Evolutionary conservation across 257 asterid genomes (phyloP), one percentile per base, ranked within the genome.

Genomic region (Misopates orontium): DNA sequence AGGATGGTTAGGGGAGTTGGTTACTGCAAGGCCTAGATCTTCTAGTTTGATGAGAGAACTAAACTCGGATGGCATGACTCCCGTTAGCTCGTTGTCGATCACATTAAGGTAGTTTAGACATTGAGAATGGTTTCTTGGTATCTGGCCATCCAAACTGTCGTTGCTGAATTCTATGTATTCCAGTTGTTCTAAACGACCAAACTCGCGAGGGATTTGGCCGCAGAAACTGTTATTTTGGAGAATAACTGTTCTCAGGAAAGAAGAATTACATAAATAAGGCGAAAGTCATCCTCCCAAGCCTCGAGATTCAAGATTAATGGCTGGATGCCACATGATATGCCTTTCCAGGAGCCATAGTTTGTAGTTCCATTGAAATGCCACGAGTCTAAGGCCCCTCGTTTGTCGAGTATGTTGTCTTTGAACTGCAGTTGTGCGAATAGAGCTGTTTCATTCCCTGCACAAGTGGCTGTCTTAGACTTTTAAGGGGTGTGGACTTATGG

Each of bases 221-320:
- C 17, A 47, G 50, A 78, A 60, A 9, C 62, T 32, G 62, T 78
- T 81, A 21, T 66, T 70, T 60, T 36, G 41, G 22, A 80, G 67
- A 56, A 19, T 21, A 5, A 81, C 64, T 3, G 6, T 44, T 48
- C 28, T 60, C 42, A 81, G 76, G 56, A 75, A 78, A 41, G 78
- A 61, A 31, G 78, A 78, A 42, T 81, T 75, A 5, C 81, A 77
- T 61, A 81, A 16, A 20, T 71, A 70, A 11, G 76, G 71, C 53
- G 86, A 71, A 25, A 81, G 23, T 0, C 77, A 19, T 1, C 86
- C 86, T 1, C 2, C 3, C 71, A 81, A 45, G 23, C 64, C 71
- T 28, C 62, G 68, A 3, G 73, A 77, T 13, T 28, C 41, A 17
- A 78, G 68, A 51, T 66, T 23, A 23, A 81, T 62, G 16, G 64